Conservation (phyloP, 805 yeast genomes). For the Myxozyma neotropica region DNA sequence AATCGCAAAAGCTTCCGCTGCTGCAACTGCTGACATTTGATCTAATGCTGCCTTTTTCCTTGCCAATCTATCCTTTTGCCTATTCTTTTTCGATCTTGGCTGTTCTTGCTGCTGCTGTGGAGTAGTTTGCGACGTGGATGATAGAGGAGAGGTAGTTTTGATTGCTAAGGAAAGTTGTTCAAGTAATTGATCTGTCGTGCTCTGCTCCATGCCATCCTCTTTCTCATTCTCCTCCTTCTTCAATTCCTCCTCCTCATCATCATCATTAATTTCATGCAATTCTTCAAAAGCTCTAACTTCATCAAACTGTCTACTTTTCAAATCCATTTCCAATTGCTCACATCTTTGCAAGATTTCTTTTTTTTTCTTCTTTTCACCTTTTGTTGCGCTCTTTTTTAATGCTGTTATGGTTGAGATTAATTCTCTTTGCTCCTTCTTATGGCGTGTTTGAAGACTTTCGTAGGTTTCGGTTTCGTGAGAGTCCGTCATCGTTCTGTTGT, state of each 20-base stretch:
- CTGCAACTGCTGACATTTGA: constrained; percentile 65
- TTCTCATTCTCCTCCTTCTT: constrained; percentile 23
- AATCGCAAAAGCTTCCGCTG: constrained; percentile 62
- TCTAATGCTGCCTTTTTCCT: constrained; percentile 71
- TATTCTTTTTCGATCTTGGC: constrained; percentile 52
- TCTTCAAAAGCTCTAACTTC: constrained; percentile 47
- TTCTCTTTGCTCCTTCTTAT: constrained; percentile 69
- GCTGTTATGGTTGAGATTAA: constrained; percentile 68
- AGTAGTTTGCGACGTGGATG: background rate
- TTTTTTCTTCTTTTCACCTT: constrained; percentile 64
- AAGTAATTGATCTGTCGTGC: constrained; percentile 54
- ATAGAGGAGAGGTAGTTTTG: background rate
- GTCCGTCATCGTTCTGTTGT: no score
- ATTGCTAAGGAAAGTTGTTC: constrained; percentile 55
- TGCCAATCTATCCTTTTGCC: constrained; percentile 83
- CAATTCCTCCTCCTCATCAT: constrained; percentile 22
- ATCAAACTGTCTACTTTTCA: constrained; percentile 55
- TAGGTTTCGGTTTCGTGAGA: constrained; percentile 47
- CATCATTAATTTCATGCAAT: background rate
- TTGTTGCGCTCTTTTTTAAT: constrained; percentile 79
- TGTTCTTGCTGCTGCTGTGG: background rate
- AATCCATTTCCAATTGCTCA: constrained; percentile 57
- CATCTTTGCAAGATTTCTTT: constrained; percentile 66
- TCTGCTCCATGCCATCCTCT: constrained; percentile 39
- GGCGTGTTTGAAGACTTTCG: constrained; percentile 60